Base-by-base conservation (phyloP, 1,139 yeast genomes). In the Sugiyamaella japonica region DNA sequence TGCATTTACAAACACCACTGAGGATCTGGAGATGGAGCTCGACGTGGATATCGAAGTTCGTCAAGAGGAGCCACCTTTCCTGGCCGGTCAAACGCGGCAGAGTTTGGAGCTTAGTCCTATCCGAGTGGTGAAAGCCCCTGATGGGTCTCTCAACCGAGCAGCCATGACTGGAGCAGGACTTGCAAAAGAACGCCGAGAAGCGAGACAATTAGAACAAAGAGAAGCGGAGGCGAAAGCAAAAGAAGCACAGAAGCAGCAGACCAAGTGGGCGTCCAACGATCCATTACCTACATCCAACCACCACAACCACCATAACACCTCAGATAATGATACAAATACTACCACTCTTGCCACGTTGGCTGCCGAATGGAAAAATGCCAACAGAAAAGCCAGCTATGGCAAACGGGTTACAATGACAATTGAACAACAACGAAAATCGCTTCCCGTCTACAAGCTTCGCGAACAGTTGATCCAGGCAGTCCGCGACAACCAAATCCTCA, bases 91-190 rank as follows among this genome's bases (percentile, higher is more conserved):
- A 59, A 69, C 79, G 1, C 71, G 73, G 37, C 75, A 74, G 53
- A 68, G 75, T 9, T 63, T 73, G 23, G 82, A 80, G 39, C 62
- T 75, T 16, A 75, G 77, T 37, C 85, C 89, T 1, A 76, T 84
- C 10, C 75, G 80, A 56, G 80, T 86, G 9, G 76, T 82, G 8
- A 82, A 80, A 59, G 82, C 85, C 17, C 95, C 95, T 0, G 90
- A 86, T 60, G 97, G 97, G 0, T 82, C 95, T 0, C 70, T 91
- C 70, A 79, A 78, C 53, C 75, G 93, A 62, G 85, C 89, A 3
- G 97, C 97, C 0, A 76, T 79, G 74, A 76, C 81, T 44, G 97
- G 97, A 0, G 87, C 96, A 0, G 73, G 77, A 38, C 70, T 86
- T 32, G 86, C 93, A 53, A 77, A 76, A 56, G 86, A 85, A 49